Evolutionary conservation across 371 early-diverging fungal species (phyloP), one percentile per base, ranked within the genome.

Genomic region (Synchytrium microbalum): DNA sequence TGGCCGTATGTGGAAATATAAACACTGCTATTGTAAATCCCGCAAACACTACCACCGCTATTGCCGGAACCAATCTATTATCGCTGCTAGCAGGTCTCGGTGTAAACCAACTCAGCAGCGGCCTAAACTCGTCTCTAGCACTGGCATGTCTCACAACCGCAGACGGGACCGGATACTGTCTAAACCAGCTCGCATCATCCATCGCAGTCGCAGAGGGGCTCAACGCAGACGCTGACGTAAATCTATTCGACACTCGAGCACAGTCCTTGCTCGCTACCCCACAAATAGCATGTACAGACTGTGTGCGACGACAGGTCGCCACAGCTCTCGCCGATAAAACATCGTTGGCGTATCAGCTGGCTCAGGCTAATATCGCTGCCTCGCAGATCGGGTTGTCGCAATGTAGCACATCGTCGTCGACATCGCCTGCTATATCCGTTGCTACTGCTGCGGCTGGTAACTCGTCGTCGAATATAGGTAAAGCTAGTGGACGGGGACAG

Each of bases 231-330:
- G 46, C 46, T 10, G 46, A 38, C 46, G 46, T 38, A 5, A 38
- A 38, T 38, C 46, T 38, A 5, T 38, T 38, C 19, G 46, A 38
- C 19, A 38, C 46, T 10, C 46, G 46, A 38, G 46, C 46, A 5
- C 46, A 38, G 19, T 38, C 46, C 5, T 38, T 38, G 46, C 19
- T 38, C 10, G 46, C 46, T 38, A 38, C 46, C 5, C 46, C 46
- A 38, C 46, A 38, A 38, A 38, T 38, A 38, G 46, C 46, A 10
- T 38, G 46, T 38, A 38, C 46, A 10, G 46, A 38, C 19, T 38
- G 46, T 38, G 46, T 38, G 46, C 46, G 19, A 38, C 46, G 46
- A 38, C 46, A 38, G 46, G 46, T 38, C 46, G 46, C 46, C 19
- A 38, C 46, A 5, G 46, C 46, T 10, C 46, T 38, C 10, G 5